Evolutionary conservation across 176 grass and related monocot genomes (phyloP).

Genomic region (Elaeis guineensis): DNA sequence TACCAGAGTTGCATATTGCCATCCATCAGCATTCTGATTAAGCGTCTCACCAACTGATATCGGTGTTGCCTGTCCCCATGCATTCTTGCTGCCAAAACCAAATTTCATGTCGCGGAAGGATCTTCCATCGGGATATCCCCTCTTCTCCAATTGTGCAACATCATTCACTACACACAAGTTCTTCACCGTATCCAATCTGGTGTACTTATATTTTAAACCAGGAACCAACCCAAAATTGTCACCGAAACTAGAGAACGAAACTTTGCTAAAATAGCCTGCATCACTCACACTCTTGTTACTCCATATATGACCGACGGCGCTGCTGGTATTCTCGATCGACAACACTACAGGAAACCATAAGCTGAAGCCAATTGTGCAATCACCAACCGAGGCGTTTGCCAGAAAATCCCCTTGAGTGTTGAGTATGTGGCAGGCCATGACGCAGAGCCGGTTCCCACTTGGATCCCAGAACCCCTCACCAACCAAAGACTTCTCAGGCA

Average conservation of each 20-base stretch:
- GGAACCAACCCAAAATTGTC: no score
- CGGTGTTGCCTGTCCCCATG: no score
- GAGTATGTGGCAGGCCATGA: slow-evolving; percentile 35
- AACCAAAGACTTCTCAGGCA: slow-evolving; percentile 21
- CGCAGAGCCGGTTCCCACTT: slow-evolving; percentile 18
- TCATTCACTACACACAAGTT: no score
- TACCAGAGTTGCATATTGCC: slow-evolving; percentile 33
- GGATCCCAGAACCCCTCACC: slow-evolving; percentile 54
- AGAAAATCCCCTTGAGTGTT: not conserved
- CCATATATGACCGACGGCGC: no score
- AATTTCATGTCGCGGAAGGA: no score
- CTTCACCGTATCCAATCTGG: no score
- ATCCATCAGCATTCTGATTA: not conserved
- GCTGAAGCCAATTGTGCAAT: slow-evolving; percentile 21
- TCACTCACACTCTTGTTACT: not conserved
- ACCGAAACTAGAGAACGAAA: not conserved
- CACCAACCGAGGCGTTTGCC: slow-evolving; percentile 1
- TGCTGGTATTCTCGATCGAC: no score
- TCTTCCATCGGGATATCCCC: no score
- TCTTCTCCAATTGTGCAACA: no score
- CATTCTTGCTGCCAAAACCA: no score
- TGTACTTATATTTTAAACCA: not conserved
- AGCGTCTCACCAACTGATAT: no score
- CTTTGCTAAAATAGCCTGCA: not conserved
- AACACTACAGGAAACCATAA: slow-evolving; percentile 27